phyloP scores from a whole-genome alignment of 331 rosid species.

The Quercus tomentella region DNA sequence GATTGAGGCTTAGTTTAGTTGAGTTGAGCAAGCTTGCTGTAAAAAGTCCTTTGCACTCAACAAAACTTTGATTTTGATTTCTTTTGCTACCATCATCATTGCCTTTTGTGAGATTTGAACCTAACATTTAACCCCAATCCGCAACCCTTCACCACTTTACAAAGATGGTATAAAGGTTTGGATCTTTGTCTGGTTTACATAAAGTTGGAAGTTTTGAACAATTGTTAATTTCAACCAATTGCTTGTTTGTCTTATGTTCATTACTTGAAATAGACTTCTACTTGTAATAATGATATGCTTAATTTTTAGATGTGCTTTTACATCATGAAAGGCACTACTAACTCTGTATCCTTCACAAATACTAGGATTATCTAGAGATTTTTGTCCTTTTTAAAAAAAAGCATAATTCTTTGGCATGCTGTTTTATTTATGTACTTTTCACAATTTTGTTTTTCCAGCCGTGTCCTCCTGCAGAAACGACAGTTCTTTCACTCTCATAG shows the following conservation, averaged over 20 bases:
- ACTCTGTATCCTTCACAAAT: not conserved
- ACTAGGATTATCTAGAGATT: not conserved
- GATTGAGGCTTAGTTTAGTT: too few species aligned
- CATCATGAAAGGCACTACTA: not conserved
- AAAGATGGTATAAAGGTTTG: not conserved
- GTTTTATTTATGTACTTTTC: constrained; percentile 15
- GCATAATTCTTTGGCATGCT: constrained; percentile 12
- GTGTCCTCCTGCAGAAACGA: constrained; percentile 86
- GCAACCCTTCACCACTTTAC: not conserved
- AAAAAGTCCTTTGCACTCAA: too few species aligned
- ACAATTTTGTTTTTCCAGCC: constrained; percentile 50
- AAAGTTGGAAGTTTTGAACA: not conserved
- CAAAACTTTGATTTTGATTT: not conserved
- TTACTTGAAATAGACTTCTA: not conserved
- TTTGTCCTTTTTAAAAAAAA: constrained; percentile 10
- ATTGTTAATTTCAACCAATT: not conserved
- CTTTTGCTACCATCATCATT: not conserved
- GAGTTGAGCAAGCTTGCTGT: too few species aligned
- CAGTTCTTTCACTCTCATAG: constrained; percentile 98
- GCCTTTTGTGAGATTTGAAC: not conserved
- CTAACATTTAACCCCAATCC: not conserved
- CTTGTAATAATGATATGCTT: not conserved
- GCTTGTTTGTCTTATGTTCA: not conserved
- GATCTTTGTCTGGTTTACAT: not conserved
- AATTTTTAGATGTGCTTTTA: not conserved